These are phyloP conservation scores for Sordariomycetes sp. DNA, from an alignment of 2,329 filamentous ascomycete genomes.

Conservation along the genomic window DNA sequence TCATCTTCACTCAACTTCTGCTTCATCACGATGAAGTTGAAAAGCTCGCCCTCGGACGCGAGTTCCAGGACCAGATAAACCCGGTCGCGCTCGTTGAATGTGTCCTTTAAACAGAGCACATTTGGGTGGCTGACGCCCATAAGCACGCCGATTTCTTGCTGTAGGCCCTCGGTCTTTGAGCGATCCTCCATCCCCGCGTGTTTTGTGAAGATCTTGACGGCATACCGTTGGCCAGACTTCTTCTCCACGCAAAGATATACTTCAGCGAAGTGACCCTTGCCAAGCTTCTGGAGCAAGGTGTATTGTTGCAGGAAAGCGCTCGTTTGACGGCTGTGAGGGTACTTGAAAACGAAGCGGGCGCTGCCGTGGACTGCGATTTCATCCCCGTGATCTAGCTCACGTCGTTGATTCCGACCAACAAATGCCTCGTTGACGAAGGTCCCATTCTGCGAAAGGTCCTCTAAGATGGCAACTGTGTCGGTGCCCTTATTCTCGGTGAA, in stretches of 20 bases:
- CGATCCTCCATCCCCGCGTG: constrained; percentile 72
- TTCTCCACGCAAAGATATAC: constrained; percentile 90
- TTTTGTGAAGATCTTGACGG: constrained; percentile 92
- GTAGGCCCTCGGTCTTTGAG: constrained; percentile 74
- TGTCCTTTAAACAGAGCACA: constrained; percentile 86
- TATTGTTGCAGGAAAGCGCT: constrained; percentile 83
- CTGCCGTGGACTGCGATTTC: constrained; percentile 82
- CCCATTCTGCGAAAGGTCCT: constrained; percentile 92
- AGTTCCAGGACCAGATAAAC: constrained; percentile 90
- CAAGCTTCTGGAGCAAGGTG: constrained; percentile 72
- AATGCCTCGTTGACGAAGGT: constrained; percentile 92
- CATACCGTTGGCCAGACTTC: constrained; percentile 69
- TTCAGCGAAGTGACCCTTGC: constrained; percentile 91
- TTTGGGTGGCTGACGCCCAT: constrained; percentile 97
- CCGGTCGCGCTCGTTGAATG: constrained; percentile 82
- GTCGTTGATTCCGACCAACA: constrained; percentile 83
- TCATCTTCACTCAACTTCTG: constrained; percentile 80
- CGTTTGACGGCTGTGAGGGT: constrained; percentile 65
- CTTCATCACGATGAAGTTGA: constrained; percentile 90
- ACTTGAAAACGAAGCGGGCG: constrained; percentile 84
- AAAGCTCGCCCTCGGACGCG: constrained; percentile 86
- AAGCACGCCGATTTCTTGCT: constrained; percentile 92
- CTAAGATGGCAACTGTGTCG: constrained; percentile 64
- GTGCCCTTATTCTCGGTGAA: constrained; percentile 52
- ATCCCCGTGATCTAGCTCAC: constrained; percentile 81